Base-by-base conservation (phyloP, 2,329 filamentous ascomycete genomes). In the Stemphylium vesicarium region DNA sequence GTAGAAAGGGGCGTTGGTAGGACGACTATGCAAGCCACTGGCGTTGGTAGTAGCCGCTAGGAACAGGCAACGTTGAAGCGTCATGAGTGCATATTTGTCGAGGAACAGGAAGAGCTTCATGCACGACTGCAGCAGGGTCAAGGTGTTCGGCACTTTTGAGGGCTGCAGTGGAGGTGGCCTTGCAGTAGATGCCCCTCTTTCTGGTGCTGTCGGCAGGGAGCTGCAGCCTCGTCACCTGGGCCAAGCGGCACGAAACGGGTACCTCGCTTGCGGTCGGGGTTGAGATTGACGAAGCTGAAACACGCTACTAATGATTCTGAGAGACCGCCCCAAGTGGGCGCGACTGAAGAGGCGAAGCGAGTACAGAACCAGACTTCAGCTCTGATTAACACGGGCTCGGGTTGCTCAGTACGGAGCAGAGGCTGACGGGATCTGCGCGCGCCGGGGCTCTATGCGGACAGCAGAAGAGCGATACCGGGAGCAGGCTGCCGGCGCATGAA, bases 231-330 rank as follows among this genome's bases (percentile, higher is more conserved):
- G 48, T 64, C 63, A 59, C 57, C 48, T 59, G 48, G 52, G 58
- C 51, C 36, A 51, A 51, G 50, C 41, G 16, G 39, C 47, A 45
- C 43, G 38, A 46, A 50, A 51, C 57, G 50, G 36, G 20, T 48
- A 50, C 39, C 51, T 64, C 57, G 62, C 62, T 50, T 58, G 53
- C 26, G 40, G 38, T 15, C 26, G 42, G 31, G 42, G 44, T 56
- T 18, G 49, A 37, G 55, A 63, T 57, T 55, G 53, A 52, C 59
- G 48, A 29, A 48, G 52, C 42, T 68, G 66, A 69, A 69, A 69
- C 66, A 51, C 56, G 54, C 57, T 49, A 59, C 46, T 20, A 49
- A n/a, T 48, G 53, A 38, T 44, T 56, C 40, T 42, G 31, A 52
- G 53, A 54, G 50, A 38, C 38, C 37, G 50, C 41, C 41, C 56